Evolutionary conservation across 2,329 filamentous ascomycete genomes (phyloP), one percentile per base, ranked within the genome.

Genomic region (Lomentospora prolificans): DNA sequence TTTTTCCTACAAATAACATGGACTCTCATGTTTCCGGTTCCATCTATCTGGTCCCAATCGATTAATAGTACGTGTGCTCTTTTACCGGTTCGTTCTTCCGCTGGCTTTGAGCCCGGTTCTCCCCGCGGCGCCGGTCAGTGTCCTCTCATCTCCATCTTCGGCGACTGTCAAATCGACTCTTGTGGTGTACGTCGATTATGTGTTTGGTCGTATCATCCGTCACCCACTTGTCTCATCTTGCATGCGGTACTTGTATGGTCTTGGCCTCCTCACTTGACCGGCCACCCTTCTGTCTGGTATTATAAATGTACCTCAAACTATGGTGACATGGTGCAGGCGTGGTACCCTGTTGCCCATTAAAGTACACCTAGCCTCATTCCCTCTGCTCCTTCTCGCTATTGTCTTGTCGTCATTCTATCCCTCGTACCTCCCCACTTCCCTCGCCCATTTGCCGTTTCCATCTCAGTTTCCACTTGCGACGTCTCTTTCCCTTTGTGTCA

Each of bases 381-480:
- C 30, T 33, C 30, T 33, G 30, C 30, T 33, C 30, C 6, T 46
- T 10, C 7, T 44, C 24, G 36, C n/a, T n/a, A n/a, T n/a, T n/a
- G n/a, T n/a, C 52, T 54, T 48, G 52, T 54, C 52, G 52, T 54
- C 52, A 54, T 54, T 54, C 41, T 46, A 24, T 44, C 36, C 17
- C 52, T 54, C 36, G 14, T 39, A 54, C 33, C 36, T 44, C 24
- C 33, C 41, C 33, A 17, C 14, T 31, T 39, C 52, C 17, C 12
- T 14, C n/a, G n/a, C 33, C 30, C 51, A 27, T 48, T 48, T 25
- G 17, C 44, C 24, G 17, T 48, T 48, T 25, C 44, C 44, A 14
- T 27, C 24, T 28, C 31, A 10, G 22, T 24, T 30, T 30, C 25
- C 41, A 10, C 50, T 31, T 30, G 50, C 25, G 25, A 31, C 25